These are phyloP conservation scores for Fusarium sp. DNA, from an alignment of 2,329 filamentous ascomycete genomes.

Conservation along the genomic window DNA sequence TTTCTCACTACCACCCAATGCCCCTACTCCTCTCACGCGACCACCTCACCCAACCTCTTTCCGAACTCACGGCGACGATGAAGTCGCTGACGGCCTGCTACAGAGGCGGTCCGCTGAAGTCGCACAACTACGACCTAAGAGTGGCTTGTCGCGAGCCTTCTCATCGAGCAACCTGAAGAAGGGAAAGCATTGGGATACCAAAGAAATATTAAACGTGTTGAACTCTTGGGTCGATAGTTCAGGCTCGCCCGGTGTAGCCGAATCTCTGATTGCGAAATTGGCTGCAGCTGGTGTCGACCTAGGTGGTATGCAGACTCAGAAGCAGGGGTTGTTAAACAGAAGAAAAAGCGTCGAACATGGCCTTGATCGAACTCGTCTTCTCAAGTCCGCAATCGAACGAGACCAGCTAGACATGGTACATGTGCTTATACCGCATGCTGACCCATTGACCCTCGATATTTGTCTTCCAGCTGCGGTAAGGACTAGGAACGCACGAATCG, in stretches of 20 bases:
- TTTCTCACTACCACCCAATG: slow-evolving; percentile 51
- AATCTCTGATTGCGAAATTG: slow-evolving; percentile 63
- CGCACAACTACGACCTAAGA: slow-evolving; percentile 51
- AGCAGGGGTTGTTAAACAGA: slow-evolving; percentile 57
- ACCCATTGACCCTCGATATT: slow-evolving; percentile 59
- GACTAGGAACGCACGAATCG: slow-evolving; percentile 53
- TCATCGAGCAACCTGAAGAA: slow-evolving; percentile 53
- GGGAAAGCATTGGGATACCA: slow-evolving; percentile 62
- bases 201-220: slow-evolving; percentile 62
- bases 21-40: slow-evolving; percentile 52
- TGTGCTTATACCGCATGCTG: slow-evolving; percentile 63
- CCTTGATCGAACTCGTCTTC: slow-evolving; percentile 58
- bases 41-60: slow-evolving; percentile 55
- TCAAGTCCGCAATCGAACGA: slow-evolving; percentile 61
- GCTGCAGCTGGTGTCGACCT: slow-evolving; percentile 60
- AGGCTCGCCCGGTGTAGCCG: slow-evolving; percentile 64
- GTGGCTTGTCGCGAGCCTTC: slow-evolving; percentile 51
- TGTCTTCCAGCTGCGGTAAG: slow-evolving; percentile 61
- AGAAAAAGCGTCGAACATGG: slow-evolving; percentile 61
- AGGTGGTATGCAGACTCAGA: slow-evolving; percentile 58
- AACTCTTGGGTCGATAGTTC: slow-evolving; percentile 58
- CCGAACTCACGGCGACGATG: slow-evolving; percentile 59
- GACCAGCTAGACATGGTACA: slow-evolving; percentile 63
- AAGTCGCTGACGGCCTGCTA: slow-evolving; percentile 63
- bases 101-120: slow-evolving; percentile 54